A percentile compares a stretch with the other conserved stretches of the same genome.
Conservation (phyloP, 2,329 filamentous ascomycete species). For the Trichoderma sp. region DNA sequence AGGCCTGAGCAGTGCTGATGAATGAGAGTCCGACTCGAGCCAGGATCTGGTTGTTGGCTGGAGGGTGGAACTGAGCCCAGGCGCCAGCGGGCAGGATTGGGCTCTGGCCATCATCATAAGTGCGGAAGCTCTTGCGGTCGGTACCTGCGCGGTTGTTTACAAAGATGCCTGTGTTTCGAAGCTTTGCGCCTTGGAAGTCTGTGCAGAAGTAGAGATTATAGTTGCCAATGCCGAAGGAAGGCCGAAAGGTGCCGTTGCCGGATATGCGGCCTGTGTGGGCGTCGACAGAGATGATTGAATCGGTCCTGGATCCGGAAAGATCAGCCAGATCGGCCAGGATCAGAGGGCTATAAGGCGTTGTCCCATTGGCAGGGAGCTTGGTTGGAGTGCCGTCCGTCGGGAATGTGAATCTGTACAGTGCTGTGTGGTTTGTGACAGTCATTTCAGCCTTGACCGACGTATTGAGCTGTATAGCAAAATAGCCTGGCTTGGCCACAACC, state of each 20-base stretch:
- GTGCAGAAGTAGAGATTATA: slow-evolving; percentile 63
- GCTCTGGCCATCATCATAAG: slow-evolving; percentile 34
- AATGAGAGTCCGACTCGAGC: slow-evolving; percentile 73
- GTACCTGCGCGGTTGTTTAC: slow-evolving; percentile 53
- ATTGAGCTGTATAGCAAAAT: slow-evolving; percentile 59
- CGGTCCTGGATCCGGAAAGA: slow-evolving; percentile 40
- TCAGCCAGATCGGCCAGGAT: slow-evolving; percentile 63
- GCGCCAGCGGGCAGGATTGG: slow-evolving; percentile 50
- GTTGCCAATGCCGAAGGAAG: slow-evolving; percentile 61
- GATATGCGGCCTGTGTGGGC: slow-evolving; percentile 55
- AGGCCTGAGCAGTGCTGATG: slow-evolving; percentile 67
- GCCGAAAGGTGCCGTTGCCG: slow-evolving; percentile 59
- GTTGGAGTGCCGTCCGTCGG: slow-evolving; percentile 36
- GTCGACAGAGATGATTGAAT: slow-evolving; percentile 36
- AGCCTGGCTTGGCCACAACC: slow-evolving; percentile 60
- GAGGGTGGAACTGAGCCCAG: slow-evolving; percentile 61
- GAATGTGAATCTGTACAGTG: slow-evolving; percentile 64
- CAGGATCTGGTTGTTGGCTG: slow-evolving; percentile 50
- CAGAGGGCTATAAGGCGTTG: slow-evolving; percentile 45
- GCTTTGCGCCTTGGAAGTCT: slow-evolving; percentile 55
- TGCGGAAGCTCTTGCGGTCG: slow-evolving; percentile 43
- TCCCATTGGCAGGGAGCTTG: slow-evolving; percentile 21
- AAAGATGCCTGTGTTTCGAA: slow-evolving; percentile 61
- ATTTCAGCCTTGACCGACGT: slow-evolving; percentile 63
- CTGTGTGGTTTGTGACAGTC: slow-evolving; percentile 60